phyloP scores from a whole-genome alignment of 805 yeast genomes.

The Barnettozyma sucrosica region DNA sequence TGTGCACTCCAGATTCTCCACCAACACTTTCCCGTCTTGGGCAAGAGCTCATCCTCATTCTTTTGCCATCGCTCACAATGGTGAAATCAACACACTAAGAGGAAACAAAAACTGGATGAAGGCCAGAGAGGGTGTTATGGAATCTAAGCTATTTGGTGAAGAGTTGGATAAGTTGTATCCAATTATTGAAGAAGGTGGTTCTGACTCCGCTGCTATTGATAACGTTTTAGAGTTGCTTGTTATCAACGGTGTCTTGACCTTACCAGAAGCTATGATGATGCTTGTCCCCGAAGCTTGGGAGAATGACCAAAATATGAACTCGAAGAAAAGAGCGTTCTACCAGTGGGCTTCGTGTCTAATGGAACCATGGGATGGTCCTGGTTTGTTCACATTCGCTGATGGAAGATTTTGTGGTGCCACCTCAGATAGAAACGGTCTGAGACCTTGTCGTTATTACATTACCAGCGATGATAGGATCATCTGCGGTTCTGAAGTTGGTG shows the following conservation, averaged over 20 bases:
- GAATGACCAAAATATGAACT: constrained; percentile 79
- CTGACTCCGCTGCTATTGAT: constrained; percentile 97
- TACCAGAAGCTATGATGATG: constrained; percentile 96
- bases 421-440: constrained; percentile 92
- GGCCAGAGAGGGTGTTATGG: constrained; percentile 96
- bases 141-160: constrained; percentile 79
- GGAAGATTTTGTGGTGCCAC: constrained; percentile 98
- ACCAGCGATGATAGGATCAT: constrained; percentile 93
- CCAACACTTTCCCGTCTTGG: constrained; percentile 99
- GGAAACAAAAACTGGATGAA: constrained; percentile 99
- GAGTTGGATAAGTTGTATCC: constrained; percentile 89
- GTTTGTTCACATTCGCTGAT: constrained; percentile 92
- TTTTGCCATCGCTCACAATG: constrained; percentile 96
- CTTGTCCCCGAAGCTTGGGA: constrained; percentile 99
- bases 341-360: constrained; percentile 99
- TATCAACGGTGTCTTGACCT: constrained; percentile 82
- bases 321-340: constrained; percentile 88
- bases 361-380: constrained; percentile 99
- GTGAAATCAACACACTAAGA: constrained; percentile 94
- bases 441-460: constrained; percentile 97
- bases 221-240: constrained; percentile 89
- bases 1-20: constrained; percentile 95
- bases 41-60: constrained; percentile 94
- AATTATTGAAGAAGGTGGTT: constrained; percentile 96
- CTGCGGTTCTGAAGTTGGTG: constrained; percentile 98